Evolutionary conservation across 2,329 filamentous ascomycete species (phyloP), one percentile per base, ranked within the genome.

Genomic region (Fusarium ambrosium): DNA sequence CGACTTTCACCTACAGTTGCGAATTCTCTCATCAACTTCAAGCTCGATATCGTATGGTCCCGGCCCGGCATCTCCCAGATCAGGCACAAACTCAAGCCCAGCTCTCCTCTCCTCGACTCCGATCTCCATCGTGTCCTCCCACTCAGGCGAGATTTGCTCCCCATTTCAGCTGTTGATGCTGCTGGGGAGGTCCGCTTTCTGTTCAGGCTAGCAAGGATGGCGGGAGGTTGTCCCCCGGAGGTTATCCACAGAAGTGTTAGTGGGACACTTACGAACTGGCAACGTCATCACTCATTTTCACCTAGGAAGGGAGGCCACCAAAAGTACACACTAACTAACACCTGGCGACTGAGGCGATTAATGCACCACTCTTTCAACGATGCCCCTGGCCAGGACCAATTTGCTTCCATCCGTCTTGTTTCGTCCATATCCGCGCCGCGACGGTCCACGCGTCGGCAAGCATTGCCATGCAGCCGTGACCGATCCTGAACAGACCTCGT

Each of bases 121-220:
- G 71, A 77, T 77, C 77, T 70, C 36, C 68, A 78, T 77, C 70
- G 27, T 68, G 63, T 69, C 59, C 68, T 62, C 73, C 62, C 73
- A 70, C 69, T 37, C 67, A 75, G 73, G 69, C 77, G 75, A 79
- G 71, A 79, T 79, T 79, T 73, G 65, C 69, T 71, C 66, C 73
- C 65, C 58, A 61, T 70, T 70, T 73, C 70, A 71, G 71, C 71
- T 74, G 59, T 68, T 39, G 69, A 67, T 64, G 68, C 60, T 75
- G 69, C 63, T 71, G 53, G 37, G 41, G 64, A 62, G 66, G 67
- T 74, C 77, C 77, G 67, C 74, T 72, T 69, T 41, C 18, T n/a
- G 34, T 29, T 34, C 34, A 48, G 55, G 69, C 77, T 79, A 75
- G 76, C 77, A 76, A 65, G 76, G 77, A 27, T 62, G 24, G 55